phyloP scores from a whole-genome alignment of 2,329 filamentous ascomycete species.

The Daldinia sp. region DNA sequence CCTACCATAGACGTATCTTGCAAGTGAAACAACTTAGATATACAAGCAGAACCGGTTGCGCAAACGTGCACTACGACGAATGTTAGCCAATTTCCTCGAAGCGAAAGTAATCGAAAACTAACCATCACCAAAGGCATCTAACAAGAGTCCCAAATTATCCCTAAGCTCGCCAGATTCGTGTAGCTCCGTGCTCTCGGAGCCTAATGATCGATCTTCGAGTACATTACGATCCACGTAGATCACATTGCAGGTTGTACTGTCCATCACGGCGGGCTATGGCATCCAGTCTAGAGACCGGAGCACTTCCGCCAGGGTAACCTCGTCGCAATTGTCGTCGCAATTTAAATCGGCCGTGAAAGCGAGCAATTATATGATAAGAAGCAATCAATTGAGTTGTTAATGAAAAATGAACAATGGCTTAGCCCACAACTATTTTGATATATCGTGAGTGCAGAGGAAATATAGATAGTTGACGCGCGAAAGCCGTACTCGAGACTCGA shows the following conservation, averaged over 20 bases:
- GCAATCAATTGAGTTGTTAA: constrained; percentile 25
- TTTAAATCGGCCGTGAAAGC: constrained; percentile 8
- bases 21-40: constrained; percentile 61
- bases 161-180: constrained; percentile 49
- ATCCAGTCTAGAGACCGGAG: constrained; percentile 69
- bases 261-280: constrained; percentile 65
- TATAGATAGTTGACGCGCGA: constrained; percentile 36
- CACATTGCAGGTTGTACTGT: constrained; percentile 64
- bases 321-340: constrained; percentile 39
- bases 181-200: constrained; percentile 42
- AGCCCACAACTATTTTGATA: constrained; percentile 29
- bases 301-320: constrained; percentile 57
- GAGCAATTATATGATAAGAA: constrained; percentile 26
- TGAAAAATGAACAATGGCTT: constrained; percentile 36
- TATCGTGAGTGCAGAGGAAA: constrained; percentile 39
- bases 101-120: constrained; percentile 36
- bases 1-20: constrained; percentile 62
- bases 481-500: constrained; percentile 37
- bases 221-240: constrained; percentile 67
- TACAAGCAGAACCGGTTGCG: constrained; percentile 60
- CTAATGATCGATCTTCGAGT: constrained; percentile 55
- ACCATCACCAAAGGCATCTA: constrained; percentile 66
- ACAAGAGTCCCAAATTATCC: constrained; percentile 57
- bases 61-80: constrained; percentile 60
- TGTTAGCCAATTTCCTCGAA: constrained; percentile 10